Base-by-base conservation (phyloP, 106 monocot genomes). In the Dactylorhiza incarnata region DNA sequence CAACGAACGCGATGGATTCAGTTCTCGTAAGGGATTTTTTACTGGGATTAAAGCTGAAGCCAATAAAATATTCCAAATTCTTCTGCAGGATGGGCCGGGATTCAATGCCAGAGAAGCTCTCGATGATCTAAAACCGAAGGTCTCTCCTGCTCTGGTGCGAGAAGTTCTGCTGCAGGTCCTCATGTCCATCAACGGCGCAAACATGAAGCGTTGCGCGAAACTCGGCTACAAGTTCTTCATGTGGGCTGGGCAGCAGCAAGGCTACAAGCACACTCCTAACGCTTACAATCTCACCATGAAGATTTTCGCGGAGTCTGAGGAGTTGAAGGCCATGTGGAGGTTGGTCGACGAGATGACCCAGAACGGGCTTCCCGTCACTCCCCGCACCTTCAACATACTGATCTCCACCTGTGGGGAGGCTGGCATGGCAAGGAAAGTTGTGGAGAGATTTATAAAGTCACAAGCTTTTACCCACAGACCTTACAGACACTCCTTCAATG, bases 251-350 rank as follows among this genome's bases (percentile, higher is more conserved):
- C 78, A 91, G 49, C 86, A 79, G 72, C 17, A 66, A 43, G 68
- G 65, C 44, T 97, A 89, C 77, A 79, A 68, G 48, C 93, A 93
- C 81, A 84, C 84, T 2, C n/a, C 87, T 14, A 78, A 77, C 52
- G 80, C 81, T 6, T 97, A 91, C 73, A 97, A 97, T 79, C 81
- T 94, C 15, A 77, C 80, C 7, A 71, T 97, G 73, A 91, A 97
- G 83, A 82, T 94, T 9, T 91, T 89, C 25, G 82, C 97, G 0
- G 85, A 94, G 45, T 79, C 87, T 0, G 86, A 84, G 14, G 89
- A 94, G 80, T 71, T 94, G 53, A 89, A 83, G 53, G 89, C 93
- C 37, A 94, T 94, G 93, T 89, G 93, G 89, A 67, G 87, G 14
- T 63, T 97, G 45, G 77, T 88, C 3, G 91, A 94, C 74, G 93